Conservation (phyloP, 768 basidiomycete genomes). For the Boletus insuetus region DNA sequence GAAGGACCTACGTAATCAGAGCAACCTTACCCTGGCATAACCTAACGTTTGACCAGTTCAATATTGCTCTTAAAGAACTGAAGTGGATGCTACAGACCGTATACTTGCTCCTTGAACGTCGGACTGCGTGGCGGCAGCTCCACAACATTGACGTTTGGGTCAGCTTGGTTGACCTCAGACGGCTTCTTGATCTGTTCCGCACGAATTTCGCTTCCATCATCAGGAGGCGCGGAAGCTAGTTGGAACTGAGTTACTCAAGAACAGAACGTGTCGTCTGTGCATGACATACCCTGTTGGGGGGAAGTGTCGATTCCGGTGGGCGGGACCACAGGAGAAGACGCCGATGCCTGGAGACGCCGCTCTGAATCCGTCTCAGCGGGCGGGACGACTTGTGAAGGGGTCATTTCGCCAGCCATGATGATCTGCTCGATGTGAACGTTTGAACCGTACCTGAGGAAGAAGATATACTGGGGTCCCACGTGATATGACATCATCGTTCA, state of each 20-base stretch:
- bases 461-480: conserved; percentile 15
- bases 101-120: conserved; percentile 59
- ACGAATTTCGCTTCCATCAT: conserved; percentile 34
- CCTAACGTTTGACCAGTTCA: conserved; percentile 14
- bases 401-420: conserved; percentile 6
- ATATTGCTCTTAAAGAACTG: not conserved
- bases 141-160: conserved; percentile 25
- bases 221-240: conserved; percentile 35
- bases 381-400: not conserved
- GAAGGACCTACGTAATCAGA: not conserved
- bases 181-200: conserved; percentile 26
- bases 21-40: conserved; percentile 27
- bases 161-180: conserved; percentile 26
- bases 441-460: not conserved
- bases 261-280: not conserved
- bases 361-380: conserved; percentile 1
- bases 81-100: conserved; percentile 35
- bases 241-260: not conserved
- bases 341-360: not conserved
- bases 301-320: conserved; percentile 28
- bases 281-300: conserved; percentile 39
- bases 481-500: conserved; percentile 25
- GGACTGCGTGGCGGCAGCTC: conserved; percentile 29
- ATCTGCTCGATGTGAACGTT: not conserved
- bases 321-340: conserved; percentile 26